A percentile compares a stretch with the other conserved stretches of the same genome.
Conservation (phyloP, 495 filamentous ascomycete species). For the Pseudoneurospora amorphoporcata region DNA sequence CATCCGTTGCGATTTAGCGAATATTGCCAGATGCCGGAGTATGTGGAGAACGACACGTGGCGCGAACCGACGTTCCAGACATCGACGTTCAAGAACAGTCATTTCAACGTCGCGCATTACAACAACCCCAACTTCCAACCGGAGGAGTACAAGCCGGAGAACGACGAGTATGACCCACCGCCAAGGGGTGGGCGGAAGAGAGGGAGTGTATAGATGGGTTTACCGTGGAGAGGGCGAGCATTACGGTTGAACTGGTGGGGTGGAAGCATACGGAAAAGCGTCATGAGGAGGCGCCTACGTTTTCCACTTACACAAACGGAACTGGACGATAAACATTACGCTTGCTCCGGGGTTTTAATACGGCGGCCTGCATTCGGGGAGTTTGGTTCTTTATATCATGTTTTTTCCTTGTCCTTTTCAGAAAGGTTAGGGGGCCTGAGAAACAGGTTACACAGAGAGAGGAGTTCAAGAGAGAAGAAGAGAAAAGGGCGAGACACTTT, state of each 20-base stretch:
- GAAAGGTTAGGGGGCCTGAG: not conserved
- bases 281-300: not conserved
- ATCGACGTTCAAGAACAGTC: constrained; percentile 48
- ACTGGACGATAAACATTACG: not conserved
- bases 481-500: not conserved
- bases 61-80: constrained; percentile 43
- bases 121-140: constrained; percentile 79
- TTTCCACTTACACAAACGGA: not conserved
- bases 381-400: not conserved
- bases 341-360: not conserved
- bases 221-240: not conserved
- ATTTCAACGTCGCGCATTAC: constrained; percentile 77
- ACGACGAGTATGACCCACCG: constrained; percentile 25
- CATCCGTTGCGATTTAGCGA: constrained; percentile 38
- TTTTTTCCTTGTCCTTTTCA: not conserved
- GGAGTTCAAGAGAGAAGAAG: not conserved
- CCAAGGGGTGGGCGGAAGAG: constrained; percentile 25
- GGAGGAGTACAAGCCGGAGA: constrained; percentile 43
- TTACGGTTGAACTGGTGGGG: not conserved
- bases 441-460: not conserved
- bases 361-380: not conserved
- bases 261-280: not conserved
- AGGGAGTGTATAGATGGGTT: constrained; percentile 20
- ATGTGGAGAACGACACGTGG: constrained; percentile 26
- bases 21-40: constrained; percentile 32